Conservation (phyloP, 108 stramenopile species). For the Phaeodactylum tricornutum region DNA sequence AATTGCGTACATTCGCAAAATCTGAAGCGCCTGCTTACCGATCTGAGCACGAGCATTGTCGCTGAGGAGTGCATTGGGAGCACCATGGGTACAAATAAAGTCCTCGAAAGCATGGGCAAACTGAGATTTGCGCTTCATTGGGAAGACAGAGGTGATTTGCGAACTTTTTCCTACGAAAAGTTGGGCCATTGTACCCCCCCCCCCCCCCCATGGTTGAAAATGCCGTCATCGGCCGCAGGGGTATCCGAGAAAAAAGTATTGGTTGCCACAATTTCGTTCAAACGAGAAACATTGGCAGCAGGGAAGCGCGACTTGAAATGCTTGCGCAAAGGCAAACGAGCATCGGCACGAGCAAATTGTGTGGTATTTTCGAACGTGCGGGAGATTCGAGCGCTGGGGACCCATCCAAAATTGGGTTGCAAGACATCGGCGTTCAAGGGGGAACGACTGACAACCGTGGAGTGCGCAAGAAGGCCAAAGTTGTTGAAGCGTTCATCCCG, state of each 20-base stretch:
- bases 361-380: constrained; percentile 10
- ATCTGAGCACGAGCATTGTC: constrained; percentile 10
- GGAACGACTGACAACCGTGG: too few relatives aligned
- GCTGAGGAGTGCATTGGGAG: constrained; percentile 4
- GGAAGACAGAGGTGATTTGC: constrained; percentile 4
- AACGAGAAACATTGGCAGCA: constrained; percentile 4
- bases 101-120: constrained; percentile 7
- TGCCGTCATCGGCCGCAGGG: background rate
- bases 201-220: background rate
- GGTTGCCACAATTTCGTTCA: constrained; percentile 3
- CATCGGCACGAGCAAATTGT: background rate
- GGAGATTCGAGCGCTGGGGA: constrained; percentile 6
- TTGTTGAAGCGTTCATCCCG: too few relatives aligned
- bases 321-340: background rate
- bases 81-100: constrained; percentile 10
- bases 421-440: too few relatives aligned
- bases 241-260: constrained; percentile 8
- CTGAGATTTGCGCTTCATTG: constrained; percentile 8
- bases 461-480: too few relatives aligned
- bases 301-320: constrained; percentile 4
- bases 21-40: background rate
- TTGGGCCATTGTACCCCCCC: constrained; percentile 7
- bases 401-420: constrained; percentile 2
- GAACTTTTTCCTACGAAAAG: constrained; percentile 5
- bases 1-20: constrained; percentile 7